phyloP scores from a whole-genome alignment of 768 basidiomycete genomes.

The Lactarius pseudohatsudake region DNA sequence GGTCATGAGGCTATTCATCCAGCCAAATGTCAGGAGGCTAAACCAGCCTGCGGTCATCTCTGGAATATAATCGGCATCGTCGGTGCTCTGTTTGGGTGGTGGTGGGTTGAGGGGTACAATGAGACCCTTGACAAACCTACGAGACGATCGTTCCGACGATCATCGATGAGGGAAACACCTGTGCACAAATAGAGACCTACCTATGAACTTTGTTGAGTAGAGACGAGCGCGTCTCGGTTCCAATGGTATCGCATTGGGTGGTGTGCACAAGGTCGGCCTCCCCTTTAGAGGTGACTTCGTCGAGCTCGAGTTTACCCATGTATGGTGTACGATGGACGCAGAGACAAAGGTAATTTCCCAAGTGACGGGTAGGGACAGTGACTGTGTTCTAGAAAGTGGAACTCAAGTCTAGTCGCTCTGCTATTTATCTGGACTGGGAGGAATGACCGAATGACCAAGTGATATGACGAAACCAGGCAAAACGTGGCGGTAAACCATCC shows the following conservation, averaged over 20 bases:
- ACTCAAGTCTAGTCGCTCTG: background rate
- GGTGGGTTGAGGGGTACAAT: no score
- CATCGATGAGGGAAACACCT: background rate
- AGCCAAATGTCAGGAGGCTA: conserved; percentile 35
- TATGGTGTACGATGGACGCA: background rate
- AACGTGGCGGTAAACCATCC: background rate
- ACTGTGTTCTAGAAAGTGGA: background rate
- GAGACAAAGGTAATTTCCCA: no score
- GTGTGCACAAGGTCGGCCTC: conserved; percentile 1
- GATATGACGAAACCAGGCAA: conserved; percentile 9
- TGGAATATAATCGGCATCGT: no score
- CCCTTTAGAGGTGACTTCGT: conserved; percentile 1
- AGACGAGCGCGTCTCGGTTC: background rate
- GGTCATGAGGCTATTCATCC: conserved; percentile 70
- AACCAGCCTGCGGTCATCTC: no score
- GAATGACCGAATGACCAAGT: conserved; percentile 1
- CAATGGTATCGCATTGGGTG: background rate
- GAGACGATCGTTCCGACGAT: background rate
- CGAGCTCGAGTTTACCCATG: conserved; percentile 5
- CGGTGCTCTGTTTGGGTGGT: no score
- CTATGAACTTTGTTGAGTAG: background rate
- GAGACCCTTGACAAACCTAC: no score
- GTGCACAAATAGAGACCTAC: conserved; percentile 8
- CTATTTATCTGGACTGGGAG: background rate
- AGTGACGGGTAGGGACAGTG: background rate